Evolutionary conservation across 306 rosid species (phyloP).

Genomic region (Albizia julibrissin): DNA sequence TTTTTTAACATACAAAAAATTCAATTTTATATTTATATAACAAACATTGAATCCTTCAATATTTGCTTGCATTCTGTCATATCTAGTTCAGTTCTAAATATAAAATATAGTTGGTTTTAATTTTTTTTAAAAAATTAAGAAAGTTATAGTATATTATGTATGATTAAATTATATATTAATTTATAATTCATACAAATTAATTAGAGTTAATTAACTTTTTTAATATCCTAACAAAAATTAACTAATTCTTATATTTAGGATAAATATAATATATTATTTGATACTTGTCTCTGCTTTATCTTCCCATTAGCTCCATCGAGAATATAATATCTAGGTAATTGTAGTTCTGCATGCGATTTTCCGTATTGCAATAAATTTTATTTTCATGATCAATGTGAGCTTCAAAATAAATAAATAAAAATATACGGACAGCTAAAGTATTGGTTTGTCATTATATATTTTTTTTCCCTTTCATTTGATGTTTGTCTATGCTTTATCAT

Average conservation of each 20-base stretch:
- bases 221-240: fast-evolving
- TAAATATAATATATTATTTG: background rate
- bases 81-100: fast-evolving
- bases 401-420: background rate
- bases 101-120: too few relatives aligned
- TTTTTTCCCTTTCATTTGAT: slow-evolving; percentile 5
- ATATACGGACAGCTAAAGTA: background rate
- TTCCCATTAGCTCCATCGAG: background rate
- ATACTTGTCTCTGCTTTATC: background rate
- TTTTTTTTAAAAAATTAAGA: too few relatives aligned
- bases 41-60: background rate
- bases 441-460: slow-evolving; percentile 18
- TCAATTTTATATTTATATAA: too few relatives aligned
- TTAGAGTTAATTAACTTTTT: too few relatives aligned
- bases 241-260: too few relatives aligned
- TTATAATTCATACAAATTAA: too few relatives aligned
- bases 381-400: background rate
- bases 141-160: fast-evolving
- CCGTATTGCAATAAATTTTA: too few relatives aligned
- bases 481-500: background rate
- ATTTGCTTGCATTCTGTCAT: background rate
- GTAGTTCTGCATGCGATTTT: background rate
- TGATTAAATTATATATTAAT: too few relatives aligned
- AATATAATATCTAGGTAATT: background rate
- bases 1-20: too few relatives aligned